A percentile compares a stretch with the other conserved stretches of the same genome.
These are phyloP conservation scores for Nyssa sinensis DNA, from an alignment of 148 eudicot genomes.

Conservation along the genomic window DNA sequence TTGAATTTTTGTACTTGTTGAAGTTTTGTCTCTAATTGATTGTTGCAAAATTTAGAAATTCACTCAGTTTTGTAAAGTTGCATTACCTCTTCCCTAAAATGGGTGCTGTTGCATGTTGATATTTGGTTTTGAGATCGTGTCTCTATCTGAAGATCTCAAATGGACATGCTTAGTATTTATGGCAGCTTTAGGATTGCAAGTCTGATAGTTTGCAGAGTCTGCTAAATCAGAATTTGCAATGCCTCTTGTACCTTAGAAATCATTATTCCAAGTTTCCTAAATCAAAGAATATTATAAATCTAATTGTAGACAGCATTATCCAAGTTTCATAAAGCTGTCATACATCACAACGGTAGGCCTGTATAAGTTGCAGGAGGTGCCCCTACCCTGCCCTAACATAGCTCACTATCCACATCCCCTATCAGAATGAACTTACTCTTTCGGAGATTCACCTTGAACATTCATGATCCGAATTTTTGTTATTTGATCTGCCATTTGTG, in stretches of 20 bases:
- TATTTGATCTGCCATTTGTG: too few relatives aligned
- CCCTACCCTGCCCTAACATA: too few relatives aligned
- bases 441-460: too few relatives aligned
- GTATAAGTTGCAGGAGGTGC: too few relatives aligned
- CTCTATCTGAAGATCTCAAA: neutral
- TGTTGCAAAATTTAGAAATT: neutral
- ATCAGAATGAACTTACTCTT: too few relatives aligned
- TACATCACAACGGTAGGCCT: too few relatives aligned
- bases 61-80: neutral
- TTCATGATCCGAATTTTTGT: too few relatives aligned
- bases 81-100: neutral
- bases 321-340: too few relatives aligned
- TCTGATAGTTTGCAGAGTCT: neutral
- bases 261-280: neutral
- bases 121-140: neutral
- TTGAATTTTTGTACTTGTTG: neutral
- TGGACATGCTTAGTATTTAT: neutral
- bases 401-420: too few relatives aligned
- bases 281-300: too few relatives aligned
- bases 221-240: neutral
- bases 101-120: slow-evolving; percentile 1
- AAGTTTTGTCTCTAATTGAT: neutral
- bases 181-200: neutral
- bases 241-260: neutral
- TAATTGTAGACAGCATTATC: too few relatives aligned